These are phyloP conservation scores for Paracoccidioides brasiliensis DNA, from an alignment of 2,329 filamentous ascomycete species.

Conservation along the genomic window DNA sequence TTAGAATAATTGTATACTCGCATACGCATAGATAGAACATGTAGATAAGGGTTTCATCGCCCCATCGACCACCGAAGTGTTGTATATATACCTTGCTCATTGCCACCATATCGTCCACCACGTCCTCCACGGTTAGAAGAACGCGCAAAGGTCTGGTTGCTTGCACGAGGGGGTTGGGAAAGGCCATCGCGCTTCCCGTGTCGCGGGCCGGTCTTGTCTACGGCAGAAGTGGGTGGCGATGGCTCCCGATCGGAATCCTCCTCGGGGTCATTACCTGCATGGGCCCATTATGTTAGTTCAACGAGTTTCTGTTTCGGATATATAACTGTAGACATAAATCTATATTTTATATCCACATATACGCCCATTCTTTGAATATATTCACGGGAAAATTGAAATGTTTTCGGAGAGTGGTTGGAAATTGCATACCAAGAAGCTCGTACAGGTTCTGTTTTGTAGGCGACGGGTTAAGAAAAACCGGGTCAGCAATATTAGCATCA, in stretches of 20 bases:
- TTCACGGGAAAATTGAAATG: too few species aligned
- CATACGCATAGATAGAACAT: background rate
- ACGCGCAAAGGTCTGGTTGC: constrained; percentile 15
- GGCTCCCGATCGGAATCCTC: constrained; percentile 61
- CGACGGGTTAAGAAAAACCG: constrained; percentile 7
- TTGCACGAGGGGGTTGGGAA: constrained; percentile 34
- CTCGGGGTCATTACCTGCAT: constrained; percentile 54
- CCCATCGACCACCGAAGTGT: background rate
- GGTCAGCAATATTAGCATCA: constrained; percentile 5
- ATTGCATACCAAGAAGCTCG: constrained; percentile 81
- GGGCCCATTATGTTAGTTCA: constrained; percentile 15
- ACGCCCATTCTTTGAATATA: too few species aligned
- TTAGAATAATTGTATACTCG: background rate
- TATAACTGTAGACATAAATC: background rate
- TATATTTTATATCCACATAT: too few species aligned
- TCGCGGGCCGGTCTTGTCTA: constrained; percentile 64
- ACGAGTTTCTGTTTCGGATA: background rate
- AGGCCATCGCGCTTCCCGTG: constrained; percentile 78
- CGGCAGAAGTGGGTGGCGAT: constrained; percentile 67
- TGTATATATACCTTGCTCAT: constrained; percentile 66
- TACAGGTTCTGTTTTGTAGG: constrained; percentile 64
- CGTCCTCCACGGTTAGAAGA: constrained; percentile 29
- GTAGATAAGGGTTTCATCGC: background rate
- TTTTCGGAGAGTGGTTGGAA: constrained; percentile 14
- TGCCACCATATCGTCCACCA: constrained; percentile 50